phyloP scores from a whole-genome alignment of 2,329 filamentous ascomycete species.

The Fusarium subtropicale region DNA sequence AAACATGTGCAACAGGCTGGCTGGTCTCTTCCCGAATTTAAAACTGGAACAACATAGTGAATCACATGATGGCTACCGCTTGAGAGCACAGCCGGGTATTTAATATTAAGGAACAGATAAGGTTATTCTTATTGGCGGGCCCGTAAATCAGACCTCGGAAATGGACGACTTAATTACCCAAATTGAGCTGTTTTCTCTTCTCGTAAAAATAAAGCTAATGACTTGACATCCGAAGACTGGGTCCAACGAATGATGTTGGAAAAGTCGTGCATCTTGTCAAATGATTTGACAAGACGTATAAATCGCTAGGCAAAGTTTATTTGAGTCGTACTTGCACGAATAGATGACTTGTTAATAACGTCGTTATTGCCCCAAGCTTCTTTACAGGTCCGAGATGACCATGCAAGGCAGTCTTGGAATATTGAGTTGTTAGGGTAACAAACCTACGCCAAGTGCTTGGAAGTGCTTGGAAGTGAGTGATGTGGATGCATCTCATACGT shows the following conservation, averaged over 20 bases:
- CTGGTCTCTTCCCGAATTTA: not conserved
- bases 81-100: not conserved
- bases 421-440: slow-evolving; percentile 6
- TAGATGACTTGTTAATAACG: not conserved
- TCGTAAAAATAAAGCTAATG: slow-evolving; percentile 1
- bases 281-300: slow-evolving; percentile 1
- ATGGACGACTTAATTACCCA: not conserved
- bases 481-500: not conserved
- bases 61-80: not conserved
- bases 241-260: not conserved
- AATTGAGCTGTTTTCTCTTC: not conserved
- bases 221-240: not conserved
- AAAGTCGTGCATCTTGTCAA: not conserved
- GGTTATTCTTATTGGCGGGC: not conserved
- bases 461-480: slow-evolving; percentile 3
- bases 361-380: not conserved
- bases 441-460: slow-evolving; percentile 6
- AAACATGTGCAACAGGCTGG: not conserved
- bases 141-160: not conserved
- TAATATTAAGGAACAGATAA: too few species aligned
- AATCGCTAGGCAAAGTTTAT: not conserved
- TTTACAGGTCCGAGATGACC: not conserved
- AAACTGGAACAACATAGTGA: not conserved
- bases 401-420: slow-evolving; percentile 2
- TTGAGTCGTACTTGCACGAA: not conserved